A percentile compares a stretch with the other conserved stretches of the same genome.
Conservation (phyloP, 2,329 filamentous ascomycete genomes). For the Colletotrichum paranaense region DNA sequence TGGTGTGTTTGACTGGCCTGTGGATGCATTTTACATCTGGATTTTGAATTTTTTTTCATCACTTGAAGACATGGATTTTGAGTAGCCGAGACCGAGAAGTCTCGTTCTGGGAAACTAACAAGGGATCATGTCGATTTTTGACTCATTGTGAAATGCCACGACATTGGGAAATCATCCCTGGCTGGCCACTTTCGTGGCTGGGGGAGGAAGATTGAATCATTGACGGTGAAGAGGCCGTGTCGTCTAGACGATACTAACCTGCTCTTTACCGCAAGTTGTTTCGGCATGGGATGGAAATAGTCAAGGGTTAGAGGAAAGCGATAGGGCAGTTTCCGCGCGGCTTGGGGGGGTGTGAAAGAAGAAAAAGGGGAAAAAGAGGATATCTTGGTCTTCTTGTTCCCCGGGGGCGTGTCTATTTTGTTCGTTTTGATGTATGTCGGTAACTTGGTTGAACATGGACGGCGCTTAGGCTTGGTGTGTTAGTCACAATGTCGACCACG, state of each 20-base stretch:
- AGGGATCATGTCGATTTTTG: background rate
- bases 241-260: background rate
- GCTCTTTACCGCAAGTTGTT: too few relatives aligned
- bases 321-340: background rate
- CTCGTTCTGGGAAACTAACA: background rate
- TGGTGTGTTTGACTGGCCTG: background rate
- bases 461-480: constrained; percentile 7
- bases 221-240: constrained; percentile 24
- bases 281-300: background rate
- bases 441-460: background rate
- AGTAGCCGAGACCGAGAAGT: background rate
- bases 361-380: background rate
- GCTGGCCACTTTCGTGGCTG: background rate
- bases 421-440: background rate
- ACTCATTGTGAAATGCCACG: constrained; percentile 19
- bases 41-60: background rate
- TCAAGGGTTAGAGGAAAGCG: background rate
- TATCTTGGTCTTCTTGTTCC: background rate
- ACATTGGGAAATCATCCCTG: background rate
- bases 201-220: background rate
- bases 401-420: background rate
- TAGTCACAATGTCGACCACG: constrained; percentile 2
- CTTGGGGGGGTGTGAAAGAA: background rate
- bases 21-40: background rate
- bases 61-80: background rate